These are phyloP conservation scores for Erythrobasidium hasegawianum DNA, from an alignment of 1,284 basidiomycete genomes.

Conservation along the genomic window DNA sequence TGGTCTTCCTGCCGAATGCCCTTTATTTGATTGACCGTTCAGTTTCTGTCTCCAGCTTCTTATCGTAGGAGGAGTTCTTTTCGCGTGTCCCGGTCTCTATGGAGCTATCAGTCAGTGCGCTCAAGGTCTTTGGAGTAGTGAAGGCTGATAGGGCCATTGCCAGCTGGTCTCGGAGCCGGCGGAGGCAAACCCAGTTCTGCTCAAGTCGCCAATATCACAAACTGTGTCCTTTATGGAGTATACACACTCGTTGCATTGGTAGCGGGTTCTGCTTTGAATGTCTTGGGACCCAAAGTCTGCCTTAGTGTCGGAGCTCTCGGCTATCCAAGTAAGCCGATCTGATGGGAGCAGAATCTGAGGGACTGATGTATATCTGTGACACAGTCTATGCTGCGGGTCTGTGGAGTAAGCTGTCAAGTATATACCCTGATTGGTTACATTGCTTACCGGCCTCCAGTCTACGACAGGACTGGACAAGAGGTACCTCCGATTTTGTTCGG, in stretches of 20 bases:
- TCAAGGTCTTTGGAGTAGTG: background rate
- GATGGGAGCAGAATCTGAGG: too few relatives aligned
- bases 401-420: background rate
- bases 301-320: constrained; percentile 12
- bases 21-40: too few relatives aligned
- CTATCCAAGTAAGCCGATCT: constrained; percentile 2
- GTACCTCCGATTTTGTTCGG: constrained; percentile 12
- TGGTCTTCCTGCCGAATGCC: too few relatives aligned
- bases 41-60: too few relatives aligned
- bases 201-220: constrained; percentile 21
- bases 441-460: background rate
- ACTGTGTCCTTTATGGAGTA: constrained; percentile 24
- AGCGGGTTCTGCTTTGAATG: constrained; percentile 18
- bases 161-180: constrained; percentile 17
- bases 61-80: constrained; percentile 15
- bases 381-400: constrained; percentile 17
- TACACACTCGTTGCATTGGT: constrained; percentile 17
- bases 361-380: too few relatives aligned
- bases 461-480: constrained; percentile 21
- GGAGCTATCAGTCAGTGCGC: constrained; percentile 12
- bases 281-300: constrained; percentile 3
- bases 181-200: constrained; percentile 16
- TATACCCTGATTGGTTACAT: background rate
- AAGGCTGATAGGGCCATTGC: background rate
- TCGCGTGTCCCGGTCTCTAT: constrained; percentile 22